phyloP scores from a whole-genome alignment of 2,329 filamentous ascomycete genomes.

The Triangularia verruculosa region DNA sequence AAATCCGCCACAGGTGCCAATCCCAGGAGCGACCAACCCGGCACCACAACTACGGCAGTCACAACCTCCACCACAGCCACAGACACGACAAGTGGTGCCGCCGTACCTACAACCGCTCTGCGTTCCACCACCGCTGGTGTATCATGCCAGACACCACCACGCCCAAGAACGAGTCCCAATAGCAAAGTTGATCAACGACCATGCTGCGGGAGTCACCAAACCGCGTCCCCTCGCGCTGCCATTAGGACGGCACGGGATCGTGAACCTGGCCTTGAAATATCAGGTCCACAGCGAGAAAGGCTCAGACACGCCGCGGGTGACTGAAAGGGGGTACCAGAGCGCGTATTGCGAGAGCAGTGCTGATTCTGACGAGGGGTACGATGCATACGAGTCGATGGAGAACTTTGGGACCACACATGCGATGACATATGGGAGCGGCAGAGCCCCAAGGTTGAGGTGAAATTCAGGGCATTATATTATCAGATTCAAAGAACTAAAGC shows the following conservation, averaged over 20 bases:
- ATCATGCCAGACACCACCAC: neutral
- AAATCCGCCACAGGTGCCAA: neutral
- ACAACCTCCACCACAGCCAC: neutral
- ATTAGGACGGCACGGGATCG: neutral
- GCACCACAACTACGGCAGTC: neutral
- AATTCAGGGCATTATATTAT: no score
- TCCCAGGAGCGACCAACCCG: neutral
- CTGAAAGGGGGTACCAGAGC: neutral
- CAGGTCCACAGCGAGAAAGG: neutral
- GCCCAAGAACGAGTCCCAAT: neutral
- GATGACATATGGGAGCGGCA: neutral
- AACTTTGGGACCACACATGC: no score
- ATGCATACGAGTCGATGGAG: neutral
- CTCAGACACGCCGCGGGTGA: neutral
- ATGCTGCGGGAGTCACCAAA: neutral
- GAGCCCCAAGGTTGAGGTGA: neutral
- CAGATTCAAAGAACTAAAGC: no score
- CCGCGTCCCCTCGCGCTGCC: neutral
- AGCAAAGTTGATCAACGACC: neutral
- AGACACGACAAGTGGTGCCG: neutral
- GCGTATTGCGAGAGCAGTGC: neutral
- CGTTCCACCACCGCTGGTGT: neutral
- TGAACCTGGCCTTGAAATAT: neutral
- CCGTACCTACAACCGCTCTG: neutral
- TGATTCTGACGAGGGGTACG: neutral